Evolutionary conservation across 257 asterid genomes (phyloP).

Genomic region (Voacanga thouarsii): DNA sequence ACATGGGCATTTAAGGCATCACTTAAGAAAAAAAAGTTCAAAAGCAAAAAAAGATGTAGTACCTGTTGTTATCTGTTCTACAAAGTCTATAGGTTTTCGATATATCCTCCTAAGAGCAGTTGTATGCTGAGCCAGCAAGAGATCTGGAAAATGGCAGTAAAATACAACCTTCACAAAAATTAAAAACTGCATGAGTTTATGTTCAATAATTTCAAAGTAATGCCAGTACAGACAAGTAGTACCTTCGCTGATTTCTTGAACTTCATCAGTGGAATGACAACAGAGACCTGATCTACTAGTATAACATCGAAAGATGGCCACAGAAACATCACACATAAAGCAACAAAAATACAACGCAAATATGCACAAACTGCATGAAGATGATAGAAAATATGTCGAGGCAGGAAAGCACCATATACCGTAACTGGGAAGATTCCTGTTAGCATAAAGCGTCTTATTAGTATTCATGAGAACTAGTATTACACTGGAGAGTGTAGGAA

Average conservation of each 20-base stretch:
- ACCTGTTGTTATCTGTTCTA: slow-evolving; percentile 96
- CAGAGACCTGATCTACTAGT: slow-evolving; percentile 89
- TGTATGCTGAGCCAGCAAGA: slow-evolving; percentile 80
- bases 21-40: too few relatives aligned
- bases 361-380: slow-evolving; percentile 92
- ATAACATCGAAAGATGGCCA: slow-evolving; percentile 75
- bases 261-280: slow-evolving; percentile 73
- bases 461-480: background rate
- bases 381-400: slow-evolving; percentile 72
- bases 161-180: slow-evolving; percentile 63
- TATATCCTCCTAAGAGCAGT: slow-evolving; percentile 77
- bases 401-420: slow-evolving; percentile 79
- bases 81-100: slow-evolving; percentile 72
- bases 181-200: slow-evolving; percentile 14
- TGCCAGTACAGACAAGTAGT: slow-evolving; percentile 8
- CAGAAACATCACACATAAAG: slow-evolving; percentile 60
- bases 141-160: slow-evolving; percentile 98
- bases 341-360: slow-evolving; percentile 81
- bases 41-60: background rate
- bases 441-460: slow-evolving; percentile 5
- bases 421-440: slow-evolving; percentile 77
- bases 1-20: too few relatives aligned
- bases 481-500: too few relatives aligned
- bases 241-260: slow-evolving; percentile 83
- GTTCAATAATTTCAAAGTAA: background rate